phyloP scores from a whole-genome alignment of 306 rosid species.

The Boehmeria nivea region DNA sequence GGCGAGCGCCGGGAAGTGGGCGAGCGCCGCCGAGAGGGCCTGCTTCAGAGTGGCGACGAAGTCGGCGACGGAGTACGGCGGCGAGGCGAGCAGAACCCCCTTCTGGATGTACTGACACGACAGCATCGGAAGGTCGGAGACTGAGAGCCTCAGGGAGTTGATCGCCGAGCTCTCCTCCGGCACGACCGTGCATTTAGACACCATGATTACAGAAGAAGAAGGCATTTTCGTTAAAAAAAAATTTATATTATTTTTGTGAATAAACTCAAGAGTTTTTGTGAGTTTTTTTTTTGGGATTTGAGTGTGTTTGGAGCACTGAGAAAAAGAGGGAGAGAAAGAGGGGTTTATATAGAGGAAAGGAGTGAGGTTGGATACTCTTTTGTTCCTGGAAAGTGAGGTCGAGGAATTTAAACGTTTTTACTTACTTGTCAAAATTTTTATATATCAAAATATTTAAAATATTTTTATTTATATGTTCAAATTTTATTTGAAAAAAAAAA shows the following conservation, averaged over 20 bases:
- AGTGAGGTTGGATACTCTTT: conserved; percentile 11
- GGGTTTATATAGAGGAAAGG: conserved; percentile 20
- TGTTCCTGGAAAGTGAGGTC: too few species aligned
- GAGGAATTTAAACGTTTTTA: too few species aligned
- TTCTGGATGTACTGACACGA: conserved; percentile 87
- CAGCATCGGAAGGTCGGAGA: conserved; percentile 86
- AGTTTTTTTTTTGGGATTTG: background rate
- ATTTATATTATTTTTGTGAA: too few species aligned
- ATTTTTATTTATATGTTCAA: too few species aligned
- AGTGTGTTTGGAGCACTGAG: conserved; percentile 5
- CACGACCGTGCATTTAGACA: conserved; percentile 50
- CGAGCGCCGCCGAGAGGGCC: conserved; percentile 52
- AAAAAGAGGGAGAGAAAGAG: background rate
- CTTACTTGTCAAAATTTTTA: too few species aligned
- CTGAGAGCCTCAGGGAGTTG: conserved; percentile 56
- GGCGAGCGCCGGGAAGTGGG: conserved; percentile 78
- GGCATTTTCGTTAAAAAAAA: conserved; percentile 46
- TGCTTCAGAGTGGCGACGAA: conserved; percentile 42
- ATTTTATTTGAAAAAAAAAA: too few species aligned
- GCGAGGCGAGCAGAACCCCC: conserved; percentile 54
- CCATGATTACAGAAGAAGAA: conserved; percentile 46
- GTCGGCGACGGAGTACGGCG: conserved; percentile 46
- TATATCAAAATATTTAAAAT: too few species aligned
- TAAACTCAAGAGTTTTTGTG: too few species aligned
- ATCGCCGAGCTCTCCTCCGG: conserved; percentile 51